Evolutionary conservation across 345 rosid species (phyloP).

Genomic region (Camelina laxa): DNA sequence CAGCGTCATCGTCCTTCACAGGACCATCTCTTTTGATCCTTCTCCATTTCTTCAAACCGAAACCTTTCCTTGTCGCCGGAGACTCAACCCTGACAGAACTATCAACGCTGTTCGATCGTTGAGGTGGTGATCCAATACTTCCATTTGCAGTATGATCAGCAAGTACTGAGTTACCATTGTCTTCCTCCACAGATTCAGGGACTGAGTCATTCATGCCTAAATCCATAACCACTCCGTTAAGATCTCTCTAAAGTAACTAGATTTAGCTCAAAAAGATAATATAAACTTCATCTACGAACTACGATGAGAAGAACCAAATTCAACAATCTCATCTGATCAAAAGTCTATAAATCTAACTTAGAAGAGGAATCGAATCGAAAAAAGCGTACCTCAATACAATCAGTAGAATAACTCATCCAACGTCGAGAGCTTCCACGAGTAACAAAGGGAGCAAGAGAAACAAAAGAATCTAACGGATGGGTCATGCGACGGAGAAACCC

Average conservation of each 20-base stretch:
- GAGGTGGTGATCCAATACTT: slow-evolving; percentile 42
- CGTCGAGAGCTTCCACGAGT: not conserved
- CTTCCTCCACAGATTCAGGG: slow-evolving; percentile 58
- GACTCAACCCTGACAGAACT: slow-evolving; percentile 38
- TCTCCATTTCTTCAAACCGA: slow-evolving; percentile 93
- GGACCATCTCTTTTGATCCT: slow-evolving; percentile 71
- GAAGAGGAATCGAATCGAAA: slow-evolving; percentile 9
- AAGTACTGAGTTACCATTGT: slow-evolving; percentile 34
- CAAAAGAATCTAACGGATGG: not conserved
- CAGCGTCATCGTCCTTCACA: slow-evolving; percentile 51
- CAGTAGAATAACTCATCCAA: slow-evolving; percentile 10
- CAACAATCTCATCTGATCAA: slow-evolving; percentile 2
- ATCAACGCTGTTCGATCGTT: slow-evolving; percentile 19
- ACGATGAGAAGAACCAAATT: slow-evolving; percentile 1
- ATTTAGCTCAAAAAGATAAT: not conserved
- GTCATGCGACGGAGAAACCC: slow-evolving; percentile 33
- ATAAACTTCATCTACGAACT: slow-evolving; percentile 2
- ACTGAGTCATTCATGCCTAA: slow-evolving; percentile 49
- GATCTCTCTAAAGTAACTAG: slow-evolving; percentile 19
- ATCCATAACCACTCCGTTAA: slow-evolving; percentile 45
- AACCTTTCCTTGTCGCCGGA: slow-evolving; percentile 60
- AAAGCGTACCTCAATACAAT: slow-evolving; percentile 28
- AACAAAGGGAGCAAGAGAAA: not conserved
- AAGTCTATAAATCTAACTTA: too few species aligned
- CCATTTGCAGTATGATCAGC: slow-evolving; percentile 34